These are phyloP conservation scores for Vitis rotundifolia DNA, from an alignment of 164 flowering plant genomes.

Conservation along the genomic window DNA sequence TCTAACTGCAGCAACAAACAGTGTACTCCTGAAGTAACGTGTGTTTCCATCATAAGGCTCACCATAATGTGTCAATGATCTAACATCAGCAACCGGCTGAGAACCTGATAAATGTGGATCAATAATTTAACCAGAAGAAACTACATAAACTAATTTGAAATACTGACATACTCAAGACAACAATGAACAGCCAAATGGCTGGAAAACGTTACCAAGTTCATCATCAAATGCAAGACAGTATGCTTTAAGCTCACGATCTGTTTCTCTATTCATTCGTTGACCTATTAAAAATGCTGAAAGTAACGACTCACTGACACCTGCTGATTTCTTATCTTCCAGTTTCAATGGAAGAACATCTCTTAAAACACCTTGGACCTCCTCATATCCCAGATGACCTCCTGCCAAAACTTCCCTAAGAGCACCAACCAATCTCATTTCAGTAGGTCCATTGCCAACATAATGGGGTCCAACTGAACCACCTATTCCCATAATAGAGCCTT, in stretches of 20 bases:
- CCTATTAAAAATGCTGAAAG: conserved; percentile 94
- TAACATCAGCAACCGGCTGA: conserved; percentile 84
- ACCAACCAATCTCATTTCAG: conserved; percentile 95
- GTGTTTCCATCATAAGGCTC: conserved; percentile 99
- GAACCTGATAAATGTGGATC: conserved; percentile 49
- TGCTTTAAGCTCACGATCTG: conserved; percentile 94
- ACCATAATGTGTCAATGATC: conserved; percentile 95
- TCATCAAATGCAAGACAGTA: conserved; percentile 98
- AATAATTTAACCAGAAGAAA: neutral
- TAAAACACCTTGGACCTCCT: conserved; percentile 92
- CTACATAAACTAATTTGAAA: neutral
- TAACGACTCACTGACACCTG: conserved; percentile 65
- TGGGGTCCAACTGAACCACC: conserved; percentile 79
- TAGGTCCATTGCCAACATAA: conserved; percentile 59
- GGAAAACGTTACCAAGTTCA: conserved; percentile 65
- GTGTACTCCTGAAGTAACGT: conserved; percentile 86
- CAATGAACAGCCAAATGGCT: neutral
- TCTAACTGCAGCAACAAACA: conserved; percentile 98
- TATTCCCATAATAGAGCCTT: conserved; percentile 84
- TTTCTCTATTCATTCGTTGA: conserved; percentile 98
- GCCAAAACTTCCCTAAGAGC: conserved; percentile 95
- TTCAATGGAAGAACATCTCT: conserved; percentile 82
- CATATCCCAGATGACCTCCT: conserved; percentile 97
- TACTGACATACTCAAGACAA: neutral
- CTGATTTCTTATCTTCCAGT: conserved; percentile 26